A percentile compares a stretch with the other conserved stretches of the same genome.
Evolutionary conservation across 2,329 filamentous ascomycete species (phyloP).

Genomic region (Colletotrichum sp.): DNA sequence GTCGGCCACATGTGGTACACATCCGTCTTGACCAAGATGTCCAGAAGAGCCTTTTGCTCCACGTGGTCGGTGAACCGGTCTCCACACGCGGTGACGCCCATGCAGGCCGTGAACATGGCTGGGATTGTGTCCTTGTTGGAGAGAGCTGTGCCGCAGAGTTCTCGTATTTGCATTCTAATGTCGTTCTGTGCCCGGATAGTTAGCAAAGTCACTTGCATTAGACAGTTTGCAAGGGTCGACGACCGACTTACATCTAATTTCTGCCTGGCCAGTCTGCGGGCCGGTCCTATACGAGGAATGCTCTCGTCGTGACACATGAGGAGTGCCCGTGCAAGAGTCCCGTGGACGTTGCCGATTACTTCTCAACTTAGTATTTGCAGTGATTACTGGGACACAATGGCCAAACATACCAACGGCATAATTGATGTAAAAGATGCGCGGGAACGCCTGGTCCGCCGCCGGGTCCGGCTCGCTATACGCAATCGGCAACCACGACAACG

Average conservation of each 20-base stretch:
- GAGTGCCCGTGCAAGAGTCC: conserved; percentile 61
- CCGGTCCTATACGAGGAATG: conserved; percentile 50
- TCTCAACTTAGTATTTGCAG: not conserved
- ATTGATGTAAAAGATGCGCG: conserved; percentile 60
- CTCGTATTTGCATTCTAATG: conserved; percentile 51
- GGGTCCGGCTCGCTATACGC: conserved; percentile 43
- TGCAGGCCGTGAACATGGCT: conserved; percentile 58
- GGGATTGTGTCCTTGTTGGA: conserved; percentile 61
- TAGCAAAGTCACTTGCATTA: too few species aligned
- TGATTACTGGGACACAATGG: not conserved
- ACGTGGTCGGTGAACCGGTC: conserved; percentile 49
- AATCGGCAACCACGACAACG: conserved; percentile 58
- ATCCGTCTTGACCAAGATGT: conserved; percentile 51
- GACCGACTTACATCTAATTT: conserved; percentile 39
- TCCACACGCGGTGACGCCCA: conserved; percentile 54
- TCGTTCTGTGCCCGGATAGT: conserved; percentile 35
- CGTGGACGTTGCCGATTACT: conserved; percentile 65
- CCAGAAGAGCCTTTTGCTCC: conserved; percentile 52
- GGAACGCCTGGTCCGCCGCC: conserved; percentile 49
- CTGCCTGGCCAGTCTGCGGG: conserved; percentile 32
- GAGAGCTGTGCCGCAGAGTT: conserved; percentile 62
- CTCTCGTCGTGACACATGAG: conserved; percentile 60
- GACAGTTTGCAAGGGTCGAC: not conserved
- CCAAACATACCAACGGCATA: conserved; percentile 51
- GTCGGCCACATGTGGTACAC: conserved; percentile 56